Evolutionary conservation across 2,329 filamentous ascomycete species (phyloP).

Genomic region (Colletotrichum scovillei): DNA sequence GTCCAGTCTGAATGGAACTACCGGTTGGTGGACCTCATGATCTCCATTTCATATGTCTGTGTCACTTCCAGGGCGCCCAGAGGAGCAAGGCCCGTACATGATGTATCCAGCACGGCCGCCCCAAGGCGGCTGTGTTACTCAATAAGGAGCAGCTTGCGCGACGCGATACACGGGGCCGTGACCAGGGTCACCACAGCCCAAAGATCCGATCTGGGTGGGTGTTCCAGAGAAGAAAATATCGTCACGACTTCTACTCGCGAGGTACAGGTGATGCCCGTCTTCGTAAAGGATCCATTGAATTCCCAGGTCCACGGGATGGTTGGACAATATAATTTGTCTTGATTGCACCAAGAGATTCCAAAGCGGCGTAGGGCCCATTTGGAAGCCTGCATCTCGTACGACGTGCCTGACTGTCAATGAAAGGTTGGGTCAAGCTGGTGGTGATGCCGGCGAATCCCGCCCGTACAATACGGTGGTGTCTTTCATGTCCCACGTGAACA

Average conservation of each 20-base stretch:
- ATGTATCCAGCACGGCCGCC: conserved; percentile 23
- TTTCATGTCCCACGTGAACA: not conserved
- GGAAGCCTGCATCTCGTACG: conserved; percentile 33
- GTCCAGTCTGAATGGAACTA: conserved; percentile 15
- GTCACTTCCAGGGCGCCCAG: conserved; percentile 21
- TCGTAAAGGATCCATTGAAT: conserved; percentile 36
- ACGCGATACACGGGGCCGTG: conserved; percentile 34
- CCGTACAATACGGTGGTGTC: conserved; percentile 5
- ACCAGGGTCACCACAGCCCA: conserved; percentile 23
- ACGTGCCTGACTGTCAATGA: conserved; percentile 8
- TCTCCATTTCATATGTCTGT: conserved; percentile 33
- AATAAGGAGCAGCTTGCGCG: conserved; percentile 35
- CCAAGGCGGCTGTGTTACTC: conserved; percentile 32
- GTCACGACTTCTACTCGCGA: conserved; percentile 3
- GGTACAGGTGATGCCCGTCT: conserved; percentile 9
- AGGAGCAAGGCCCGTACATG: conserved; percentile 9
- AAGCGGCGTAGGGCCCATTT: conserved; percentile 25
- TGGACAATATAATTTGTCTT: conserved; percentile 25
- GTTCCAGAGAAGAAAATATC: not conserved
- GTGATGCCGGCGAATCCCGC: conserved; percentile 17
- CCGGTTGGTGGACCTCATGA: conserved; percentile 27
- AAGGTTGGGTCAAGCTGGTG: conserved; percentile 8
- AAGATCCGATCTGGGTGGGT: conserved; percentile 30
- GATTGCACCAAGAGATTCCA: conserved; percentile 22
- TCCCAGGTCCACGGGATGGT: conserved; percentile 28